Percentiles rank a stretch among this genome's conserved stretches.
phyloP scores from a whole-genome alignment of 306 rosid genomes.

The Trifolium subterraneum region DNA sequence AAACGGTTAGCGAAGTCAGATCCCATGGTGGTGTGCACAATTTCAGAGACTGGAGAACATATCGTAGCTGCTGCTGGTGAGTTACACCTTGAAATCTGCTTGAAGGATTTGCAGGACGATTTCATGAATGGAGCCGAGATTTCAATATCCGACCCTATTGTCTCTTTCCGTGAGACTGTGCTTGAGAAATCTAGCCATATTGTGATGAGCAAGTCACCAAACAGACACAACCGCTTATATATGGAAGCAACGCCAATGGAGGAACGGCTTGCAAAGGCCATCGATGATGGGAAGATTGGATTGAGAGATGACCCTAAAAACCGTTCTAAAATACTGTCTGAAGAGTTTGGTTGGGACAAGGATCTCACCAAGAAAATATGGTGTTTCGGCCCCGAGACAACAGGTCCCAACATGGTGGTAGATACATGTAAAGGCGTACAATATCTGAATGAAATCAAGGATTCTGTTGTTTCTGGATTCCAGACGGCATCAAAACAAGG shows the following conservation, averaged over 20 bases:
- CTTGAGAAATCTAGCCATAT: neutral
- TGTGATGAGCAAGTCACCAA: neutral
- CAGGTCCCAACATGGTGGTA: neutral
- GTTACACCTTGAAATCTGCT: neutral
- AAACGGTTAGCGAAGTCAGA: neutral
- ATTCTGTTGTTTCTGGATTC: neutral
- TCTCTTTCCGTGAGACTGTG: neutral
- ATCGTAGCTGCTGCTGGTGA: neutral
- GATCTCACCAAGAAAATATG: neutral
- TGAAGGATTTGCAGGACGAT: neutral
- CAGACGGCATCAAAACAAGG: neutral
- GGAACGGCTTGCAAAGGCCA: constrained; percentile 3
- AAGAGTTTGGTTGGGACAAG: neutral
- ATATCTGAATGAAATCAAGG: neutral
- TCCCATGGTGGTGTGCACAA: neutral
- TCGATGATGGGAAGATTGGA: neutral
- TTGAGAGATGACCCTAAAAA: neutral
- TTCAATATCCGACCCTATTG: neutral
- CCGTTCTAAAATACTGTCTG: neutral
- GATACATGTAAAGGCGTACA: neutral
- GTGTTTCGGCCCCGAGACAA: neutral
- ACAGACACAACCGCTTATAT: neutral
- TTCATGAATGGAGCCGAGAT: neutral
- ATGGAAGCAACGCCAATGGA: neutral
- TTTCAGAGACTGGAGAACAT: neutral